Evolutionary conservation across 345 rosid genomes (phyloP), one percentile per base, ranked within the genome.

Genomic region (Pugionium dolabratum): DNA sequence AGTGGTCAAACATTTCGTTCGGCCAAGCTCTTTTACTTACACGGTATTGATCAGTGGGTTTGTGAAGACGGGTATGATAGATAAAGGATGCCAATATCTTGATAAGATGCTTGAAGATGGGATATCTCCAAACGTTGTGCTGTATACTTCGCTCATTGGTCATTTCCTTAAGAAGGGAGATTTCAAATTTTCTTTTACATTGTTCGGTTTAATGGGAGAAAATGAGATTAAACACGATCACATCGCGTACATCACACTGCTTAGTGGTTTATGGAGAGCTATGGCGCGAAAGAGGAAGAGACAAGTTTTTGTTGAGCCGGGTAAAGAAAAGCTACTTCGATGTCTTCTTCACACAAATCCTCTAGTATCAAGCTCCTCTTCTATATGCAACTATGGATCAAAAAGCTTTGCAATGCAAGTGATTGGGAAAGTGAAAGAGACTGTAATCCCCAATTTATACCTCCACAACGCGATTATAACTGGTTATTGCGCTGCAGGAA

Each of bases 31-130:
- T 42, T 61, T 74, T 75, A 69, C 83, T 25, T 85, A 89, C 69
- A 83, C 87, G 35, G 81, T 83, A 4, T 68, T 89, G 59, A 76
- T 85, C 72, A 78, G 85, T 27, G 91, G 85, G 55, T 70, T 83
- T 31, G 81, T 89, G 74, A 82, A 83, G 79, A 74, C 73, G 69
- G 78, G 83, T 37, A 75, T 79, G 96, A 69, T 59, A 3, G 82
- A 73, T 59, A 64, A 75, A 81, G 90, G 80, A n/a, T 82, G 87
- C 69, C 18, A 62, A 54, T 89, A 83, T 72, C 89, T 89, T 33
- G 74, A 79, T 53, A 82, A 73, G 68, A 83, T 89, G 91, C 70
- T 79, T 49, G 71, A 46, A 70, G 91, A 85, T 66, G 94, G 93
- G 8, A 59, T 81, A 54, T 62, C 75, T 59, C 87, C 85, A 59